Base-by-base conservation (phyloP, 805 yeast species). In the Tetrapisispora iriomotensis region DNA sequence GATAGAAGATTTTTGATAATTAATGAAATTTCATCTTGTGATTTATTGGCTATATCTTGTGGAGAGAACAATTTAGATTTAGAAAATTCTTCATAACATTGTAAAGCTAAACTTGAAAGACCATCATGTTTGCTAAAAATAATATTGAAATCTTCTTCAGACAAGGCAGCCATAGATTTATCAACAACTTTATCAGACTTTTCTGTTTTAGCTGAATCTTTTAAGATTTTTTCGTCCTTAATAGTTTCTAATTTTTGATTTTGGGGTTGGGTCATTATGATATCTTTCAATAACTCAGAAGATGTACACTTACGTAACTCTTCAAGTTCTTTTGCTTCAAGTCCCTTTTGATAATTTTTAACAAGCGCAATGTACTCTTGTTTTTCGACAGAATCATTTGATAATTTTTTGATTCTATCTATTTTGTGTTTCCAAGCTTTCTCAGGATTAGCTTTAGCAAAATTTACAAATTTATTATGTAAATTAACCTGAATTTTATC, bases 391-490 rank as follows among this genome's bases (percentile, higher is more conserved):
- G 49, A 41, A 13, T 52, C 41, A 26, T 57, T 53, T 8, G 51
- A 46, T 51, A 55, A 37, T 9, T 38, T 40, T 24, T 48, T 45
- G 20, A 37, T 48, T 34, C 48, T 50, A 3, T 48, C 48, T 30
- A 57, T 38, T 39, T 48, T 58, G 14, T 45, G 42, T 8, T 49
- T 43, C 62, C 62, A 58, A 3, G 44, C 48, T 18, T 45, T 41
- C 30, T 49, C 44, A 60, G 74, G 77, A 64, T 75, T 45, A 50
- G 62, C 51, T 53, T 59, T 57, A 56, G 74, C 87, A 26, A 67
- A 60, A 19, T 70, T 68, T 6, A 88, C 80, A 60, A 74, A 82
- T 44, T 70, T 66, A 62, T 86, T 86, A 92, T 88, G 90, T 45
- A 73, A 71, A 21, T 70, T 65, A 36, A 84, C 75, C 60, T 87